Evolutionary conservation across 179 eudicot genomes (phyloP).

Genomic region (Silene noctiflora): DNA sequence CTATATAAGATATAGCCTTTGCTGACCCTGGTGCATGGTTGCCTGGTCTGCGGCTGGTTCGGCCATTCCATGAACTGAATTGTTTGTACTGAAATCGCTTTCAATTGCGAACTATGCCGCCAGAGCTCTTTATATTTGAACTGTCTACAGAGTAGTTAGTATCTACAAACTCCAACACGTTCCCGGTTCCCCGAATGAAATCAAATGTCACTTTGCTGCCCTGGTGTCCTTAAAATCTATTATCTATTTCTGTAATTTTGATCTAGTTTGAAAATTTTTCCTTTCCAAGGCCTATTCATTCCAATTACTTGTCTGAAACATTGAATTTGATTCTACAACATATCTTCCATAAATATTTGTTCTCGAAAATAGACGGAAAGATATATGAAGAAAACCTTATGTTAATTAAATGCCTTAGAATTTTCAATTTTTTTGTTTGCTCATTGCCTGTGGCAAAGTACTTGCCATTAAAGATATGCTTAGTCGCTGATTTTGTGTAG

Average conservation of each 20-base stretch:
- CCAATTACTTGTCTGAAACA: background rate
- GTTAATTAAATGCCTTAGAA: too few relatives aligned
- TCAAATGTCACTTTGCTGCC: background rate
- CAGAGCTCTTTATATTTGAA: background rate
- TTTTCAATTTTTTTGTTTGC: background rate
- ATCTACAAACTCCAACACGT: background rate
- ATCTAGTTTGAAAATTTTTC: background rate
- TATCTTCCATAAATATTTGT: background rate
- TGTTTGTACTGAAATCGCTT: background rate
- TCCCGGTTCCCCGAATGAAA: background rate
- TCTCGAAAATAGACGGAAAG: background rate
- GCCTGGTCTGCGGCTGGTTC: background rate
- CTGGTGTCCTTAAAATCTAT: background rate
- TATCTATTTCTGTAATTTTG: background rate
- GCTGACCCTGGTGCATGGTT: background rate
- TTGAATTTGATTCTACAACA: background rate
- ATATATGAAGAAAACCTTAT: background rate
- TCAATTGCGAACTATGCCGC: background rate
- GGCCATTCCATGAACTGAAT: background rate
- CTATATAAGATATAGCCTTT: background rate
- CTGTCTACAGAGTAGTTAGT: background rate
- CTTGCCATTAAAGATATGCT: constrained; percentile 1
- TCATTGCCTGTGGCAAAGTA: background rate
- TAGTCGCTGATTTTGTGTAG: constrained; percentile 34
- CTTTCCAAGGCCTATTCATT: background rate